phyloP scores from a whole-genome alignment of 2,329 filamentous ascomycete species.

The Calonectria crousiana region DNA sequence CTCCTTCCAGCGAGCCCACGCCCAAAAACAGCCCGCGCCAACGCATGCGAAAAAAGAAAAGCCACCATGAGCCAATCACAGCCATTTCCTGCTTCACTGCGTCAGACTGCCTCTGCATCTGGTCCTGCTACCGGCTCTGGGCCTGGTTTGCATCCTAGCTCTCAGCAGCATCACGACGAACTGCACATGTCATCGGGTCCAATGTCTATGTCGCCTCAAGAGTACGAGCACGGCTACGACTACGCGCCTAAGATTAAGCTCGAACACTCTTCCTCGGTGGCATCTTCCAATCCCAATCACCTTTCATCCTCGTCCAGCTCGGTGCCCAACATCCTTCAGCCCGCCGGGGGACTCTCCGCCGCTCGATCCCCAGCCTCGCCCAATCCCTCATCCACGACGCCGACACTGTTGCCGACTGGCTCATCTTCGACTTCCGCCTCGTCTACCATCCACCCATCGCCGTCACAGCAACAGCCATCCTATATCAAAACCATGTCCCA shows the following conservation, averaged over 20 bases:
- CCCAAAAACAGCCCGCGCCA: conserved; percentile 20
- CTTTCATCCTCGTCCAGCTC: conserved; percentile 53
- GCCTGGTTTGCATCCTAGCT: conserved; percentile 37
- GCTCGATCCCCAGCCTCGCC: conserved; percentile 54
- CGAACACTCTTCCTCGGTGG: conserved; percentile 57
- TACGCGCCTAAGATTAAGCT: conserved; percentile 66
- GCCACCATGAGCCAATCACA: conserved; percentile 56
- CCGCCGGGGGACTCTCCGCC: conserved; percentile 59
- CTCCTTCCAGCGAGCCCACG: conserved; percentile 15
- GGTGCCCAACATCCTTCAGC: conserved; percentile 71
- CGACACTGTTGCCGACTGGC: conserved; percentile 49
- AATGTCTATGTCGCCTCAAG: conserved; percentile 58
- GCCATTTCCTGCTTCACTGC: conserved; percentile 49
- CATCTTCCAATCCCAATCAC: conserved; percentile 55
- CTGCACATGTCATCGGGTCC: conserved; percentile 65
- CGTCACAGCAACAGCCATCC: conserved; percentile 67
- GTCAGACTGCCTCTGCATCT: conserved; percentile 40
- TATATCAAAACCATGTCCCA: conserved; percentile 72
- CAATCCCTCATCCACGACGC: conserved; percentile 54
- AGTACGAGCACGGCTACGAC: conserved; percentile 58
- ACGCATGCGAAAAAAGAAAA: conserved; percentile 44
- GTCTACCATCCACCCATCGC: conserved; percentile 46
- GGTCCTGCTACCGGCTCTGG: conserved; percentile 30
- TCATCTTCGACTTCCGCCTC: conserved; percentile 42
- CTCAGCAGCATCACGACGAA: conserved; percentile 59